phyloP scores from a whole-genome alignment of 164 flowering plant species.

The Umbellularia californica region DNA sequence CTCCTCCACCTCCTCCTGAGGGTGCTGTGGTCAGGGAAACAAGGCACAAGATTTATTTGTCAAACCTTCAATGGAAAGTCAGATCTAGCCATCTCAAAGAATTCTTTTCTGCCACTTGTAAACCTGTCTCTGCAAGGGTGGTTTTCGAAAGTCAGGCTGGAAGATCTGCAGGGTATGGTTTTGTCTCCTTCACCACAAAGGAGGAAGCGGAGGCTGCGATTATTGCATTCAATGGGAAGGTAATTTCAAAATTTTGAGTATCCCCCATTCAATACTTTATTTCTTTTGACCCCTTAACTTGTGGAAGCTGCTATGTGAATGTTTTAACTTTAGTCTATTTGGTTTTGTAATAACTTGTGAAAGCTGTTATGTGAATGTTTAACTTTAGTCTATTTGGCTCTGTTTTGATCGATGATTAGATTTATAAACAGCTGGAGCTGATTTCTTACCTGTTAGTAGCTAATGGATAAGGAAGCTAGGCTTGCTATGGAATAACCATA shows the following conservation, averaged over 20 bases:
- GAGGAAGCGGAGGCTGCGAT: conserved; percentile 88
- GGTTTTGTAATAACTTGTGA: background rate
- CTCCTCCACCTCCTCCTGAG: conserved; percentile 38
- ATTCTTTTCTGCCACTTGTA: conserved; percentile 46
- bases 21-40: conserved; percentile 37
- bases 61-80: conserved; percentile 87
- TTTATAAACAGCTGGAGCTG: too few species aligned
- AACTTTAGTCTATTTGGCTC: too few species aligned
- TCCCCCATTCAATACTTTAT: background rate
- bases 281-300: background rate
- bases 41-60: conserved; percentile 62
- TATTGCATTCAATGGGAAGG: conserved; percentile 78
- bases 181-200: conserved; percentile 70
- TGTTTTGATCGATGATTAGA: too few species aligned
- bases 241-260: conserved; percentile 16
- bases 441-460: too few species aligned
- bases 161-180: conserved; percentile 82
- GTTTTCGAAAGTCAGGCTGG: conserved; percentile 61
- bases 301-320: background rate
- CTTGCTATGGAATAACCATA: too few species aligned
- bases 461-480: too few species aligned
- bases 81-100: conserved; percentile 73
- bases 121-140: conserved; percentile 65
- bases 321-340: too few species aligned
- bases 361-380: background rate